Conservation (phyloP, 306 rosid genomes). For the Carpinus fangiana region DNA sequence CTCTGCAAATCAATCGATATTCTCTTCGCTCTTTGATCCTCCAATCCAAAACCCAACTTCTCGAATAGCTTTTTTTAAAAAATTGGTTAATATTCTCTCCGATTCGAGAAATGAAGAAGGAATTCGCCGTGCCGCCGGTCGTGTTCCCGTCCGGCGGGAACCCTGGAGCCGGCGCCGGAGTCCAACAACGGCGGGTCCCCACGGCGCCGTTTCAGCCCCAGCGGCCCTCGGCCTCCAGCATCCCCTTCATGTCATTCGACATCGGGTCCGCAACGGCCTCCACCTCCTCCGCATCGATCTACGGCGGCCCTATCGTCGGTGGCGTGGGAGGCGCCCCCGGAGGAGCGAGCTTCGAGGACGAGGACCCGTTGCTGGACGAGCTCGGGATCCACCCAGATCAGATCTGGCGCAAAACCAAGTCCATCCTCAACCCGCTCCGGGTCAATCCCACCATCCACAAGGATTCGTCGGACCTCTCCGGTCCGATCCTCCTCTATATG, state of each 20-base stretch:
- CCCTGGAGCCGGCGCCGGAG: slow-evolving; percentile 41
- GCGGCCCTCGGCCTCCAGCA: slow-evolving; percentile 56
- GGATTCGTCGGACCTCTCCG: slow-evolving; percentile 89
- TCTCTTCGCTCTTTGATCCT: neutral
- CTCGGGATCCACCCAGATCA: slow-evolving; percentile 96
- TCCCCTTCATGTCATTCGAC: slow-evolving; percentile 96
- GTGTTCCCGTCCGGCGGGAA: slow-evolving; percentile 74
- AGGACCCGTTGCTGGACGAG: slow-evolving; percentile 93
- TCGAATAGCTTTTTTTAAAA: neutral
- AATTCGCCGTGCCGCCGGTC: slow-evolving; percentile 86
- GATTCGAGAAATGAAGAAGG: slow-evolving; percentile 42
- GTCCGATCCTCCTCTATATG: slow-evolving; percentile 91
- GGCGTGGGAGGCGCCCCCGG: slow-evolving; percentile 44
- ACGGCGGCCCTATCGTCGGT: slow-evolving; percentile 52
- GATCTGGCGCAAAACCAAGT: slow-evolving; percentile 85
- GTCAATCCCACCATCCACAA: slow-evolving; percentile 65
- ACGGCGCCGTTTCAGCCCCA: slow-evolving; percentile 86
- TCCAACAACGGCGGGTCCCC: slow-evolving; percentile 72
- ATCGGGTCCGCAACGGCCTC: slow-evolving; percentile 78
- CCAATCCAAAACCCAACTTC: neutral
- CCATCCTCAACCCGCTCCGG: slow-evolving; percentile 81
- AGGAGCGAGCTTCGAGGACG: slow-evolving; percentile 68
- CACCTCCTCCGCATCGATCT: slow-evolving; percentile 53
- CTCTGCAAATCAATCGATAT: neutral
- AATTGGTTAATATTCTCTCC: neutral